Evolutionary conservation across 2,329 filamentous ascomycete genomes (phyloP).

Genomic region (Atkinsonella hypoxylon): DNA sequence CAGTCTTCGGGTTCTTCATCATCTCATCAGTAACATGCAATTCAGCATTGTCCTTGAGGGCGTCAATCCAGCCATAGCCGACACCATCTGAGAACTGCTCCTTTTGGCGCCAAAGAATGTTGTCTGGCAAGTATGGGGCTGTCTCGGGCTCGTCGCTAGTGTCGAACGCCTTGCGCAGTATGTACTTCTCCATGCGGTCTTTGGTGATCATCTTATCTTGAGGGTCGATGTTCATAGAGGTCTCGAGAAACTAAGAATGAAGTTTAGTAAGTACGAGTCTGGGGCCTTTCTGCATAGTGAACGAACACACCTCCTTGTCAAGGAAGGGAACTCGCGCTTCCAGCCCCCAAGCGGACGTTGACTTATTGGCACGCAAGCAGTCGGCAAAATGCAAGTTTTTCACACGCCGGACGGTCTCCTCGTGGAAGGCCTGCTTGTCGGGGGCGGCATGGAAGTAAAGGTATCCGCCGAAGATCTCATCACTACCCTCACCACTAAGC

Average conservation of each 20-base stretch:
- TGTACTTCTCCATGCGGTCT: constrained; percentile 91
- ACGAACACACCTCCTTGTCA: constrained; percentile 63
- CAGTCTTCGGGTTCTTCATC: constrained; percentile 95
- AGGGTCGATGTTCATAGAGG: constrained; percentile 87
- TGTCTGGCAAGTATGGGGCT: constrained; percentile 82
- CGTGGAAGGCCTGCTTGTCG: constrained; percentile 83
- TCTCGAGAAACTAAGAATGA: constrained; percentile 63
- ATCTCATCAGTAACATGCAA: constrained; percentile 86
- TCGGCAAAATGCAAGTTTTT: constrained; percentile 97
- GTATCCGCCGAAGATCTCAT: constrained; percentile 98
- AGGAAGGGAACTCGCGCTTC: constrained; percentile 97
- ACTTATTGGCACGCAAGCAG: constrained; percentile 97
- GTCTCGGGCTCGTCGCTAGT: constrained; percentile 72
- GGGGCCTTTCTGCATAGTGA: no score
- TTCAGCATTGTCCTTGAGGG: constrained; percentile 89
- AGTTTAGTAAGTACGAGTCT: constrained; percentile 1
- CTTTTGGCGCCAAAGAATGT: constrained; percentile 97
- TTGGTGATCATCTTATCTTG: constrained; percentile 90
- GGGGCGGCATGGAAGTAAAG: constrained; percentile 97
- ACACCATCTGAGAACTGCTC: constrained; percentile 99
- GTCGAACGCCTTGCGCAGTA: constrained; percentile 95
- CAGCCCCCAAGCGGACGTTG: constrained; percentile 92
- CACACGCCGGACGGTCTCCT: constrained; percentile 84
- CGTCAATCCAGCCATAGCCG: constrained; percentile 98
- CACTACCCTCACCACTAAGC: constrained; percentile 86